These are phyloP conservation scores for Nepenthes gracilis DNA, from an alignment of 148 eudicot genomes.

Conservation along the genomic window DNA sequence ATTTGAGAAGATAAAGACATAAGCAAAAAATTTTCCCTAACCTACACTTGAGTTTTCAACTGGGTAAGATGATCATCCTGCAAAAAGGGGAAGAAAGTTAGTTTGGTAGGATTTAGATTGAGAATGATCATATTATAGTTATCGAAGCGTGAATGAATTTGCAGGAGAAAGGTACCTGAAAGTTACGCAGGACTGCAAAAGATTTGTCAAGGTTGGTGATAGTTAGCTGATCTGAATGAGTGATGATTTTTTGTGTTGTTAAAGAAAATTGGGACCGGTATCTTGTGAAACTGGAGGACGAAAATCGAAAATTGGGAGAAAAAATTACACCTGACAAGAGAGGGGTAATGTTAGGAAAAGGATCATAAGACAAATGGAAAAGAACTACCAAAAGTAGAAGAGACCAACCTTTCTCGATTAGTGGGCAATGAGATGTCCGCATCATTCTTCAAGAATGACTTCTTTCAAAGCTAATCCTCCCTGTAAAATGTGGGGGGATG, in stretches of 20 bases:
- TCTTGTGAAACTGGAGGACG: too few species aligned
- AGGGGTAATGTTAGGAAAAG: constrained; percentile 12
- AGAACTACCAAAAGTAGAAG: constrained; percentile 11
- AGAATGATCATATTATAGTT: too few species aligned
- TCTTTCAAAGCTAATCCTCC: constrained; percentile 6
- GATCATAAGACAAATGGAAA: constrained; percentile 2
- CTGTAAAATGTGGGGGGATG: not conserved
- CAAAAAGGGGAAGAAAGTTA: not conserved
- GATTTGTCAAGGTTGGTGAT: too few species aligned
- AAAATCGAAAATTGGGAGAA: too few species aligned
- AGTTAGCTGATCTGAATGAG: too few species aligned
- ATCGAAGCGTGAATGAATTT: too few species aligned
- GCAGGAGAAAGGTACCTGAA: too few species aligned
- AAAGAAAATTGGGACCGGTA: too few species aligned
- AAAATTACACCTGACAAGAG: not conserved
- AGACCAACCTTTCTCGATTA: constrained; percentile 40
- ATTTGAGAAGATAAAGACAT: not conserved
- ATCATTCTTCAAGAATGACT: constrained; percentile 32
- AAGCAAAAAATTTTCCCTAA: constrained; percentile 4
- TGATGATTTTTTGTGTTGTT: too few species aligned
- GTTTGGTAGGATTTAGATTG: too few species aligned
- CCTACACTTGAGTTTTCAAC: constrained; percentile 7
- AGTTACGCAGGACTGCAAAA: too few species aligned
- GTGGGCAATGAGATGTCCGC: constrained; percentile 45
- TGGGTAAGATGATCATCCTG: constrained; percentile 12